Evolutionary conservation across 257 asterid species (phyloP), one percentile per base, ranked within the genome.

Genomic region (Leptodermis oblonga): DNA sequence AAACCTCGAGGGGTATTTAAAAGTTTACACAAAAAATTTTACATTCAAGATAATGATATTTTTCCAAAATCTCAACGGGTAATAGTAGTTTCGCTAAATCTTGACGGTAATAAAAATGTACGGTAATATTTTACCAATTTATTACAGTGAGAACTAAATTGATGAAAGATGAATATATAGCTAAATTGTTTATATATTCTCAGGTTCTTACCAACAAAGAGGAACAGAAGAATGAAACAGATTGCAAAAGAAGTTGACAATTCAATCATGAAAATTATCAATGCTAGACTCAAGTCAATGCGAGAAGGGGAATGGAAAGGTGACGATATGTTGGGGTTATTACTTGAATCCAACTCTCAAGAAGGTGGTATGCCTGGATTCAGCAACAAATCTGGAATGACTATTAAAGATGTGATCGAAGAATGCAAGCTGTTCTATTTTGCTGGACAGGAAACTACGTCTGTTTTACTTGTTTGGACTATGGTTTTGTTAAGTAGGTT

Each of bases 361-460:
- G 34, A 66, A 30, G 46, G 18, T 3, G 60, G 41, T 2, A 65
- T 42, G 4, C 17, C 15, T 42, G 53, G 7, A 3, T 23, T 30
- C 25, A 48, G 28, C 9, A 42, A 2, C 14, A 34, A 48, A n/a
- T 9, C 20, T 7, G 70, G 59, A 1, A 66, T 66, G 70, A 66
- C 59, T 12, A 66, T 48, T 51, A 0, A 18, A 23, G 70, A 66
- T 0, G 45, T 66, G 11, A 48, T 66, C 23, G 70, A 46, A 46
- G 70, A 66, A 11, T 66, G 70, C 59, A 66, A 66, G 28, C 31
- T 66, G 28, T 66, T 66, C 31, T 66, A 66, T 30, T 66, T 66
- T 46, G 70, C 46, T 3, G 70, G 70, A 8, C 70, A 65, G 5
- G 70, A 65, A 52, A 65, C 70, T 7, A 65, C 70, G 4, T 65